Evolutionary conservation across 176 grass and related monocot species (phyloP).

Genomic region (Musa schizocarpa): DNA sequence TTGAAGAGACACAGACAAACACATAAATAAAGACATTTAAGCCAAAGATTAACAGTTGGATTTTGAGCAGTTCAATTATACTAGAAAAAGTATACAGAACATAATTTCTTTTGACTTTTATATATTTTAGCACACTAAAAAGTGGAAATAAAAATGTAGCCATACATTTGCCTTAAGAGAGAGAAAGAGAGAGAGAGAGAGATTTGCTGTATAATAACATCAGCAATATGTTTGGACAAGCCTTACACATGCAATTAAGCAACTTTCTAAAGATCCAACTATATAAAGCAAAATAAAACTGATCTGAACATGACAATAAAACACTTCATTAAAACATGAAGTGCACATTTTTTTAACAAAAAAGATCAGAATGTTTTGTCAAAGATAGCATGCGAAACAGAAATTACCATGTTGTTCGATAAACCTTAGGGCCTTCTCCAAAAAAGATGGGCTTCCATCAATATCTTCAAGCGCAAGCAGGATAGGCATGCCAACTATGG

Average conservation of each 20-base stretch:
- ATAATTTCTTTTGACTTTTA: neutral
- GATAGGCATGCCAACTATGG: slow-evolving; percentile 50
- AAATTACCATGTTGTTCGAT: slow-evolving; percentile 84
- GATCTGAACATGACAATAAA: neutral
- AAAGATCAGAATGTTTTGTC: neutral
- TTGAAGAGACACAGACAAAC: slow-evolving; percentile 7
- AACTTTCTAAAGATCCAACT: neutral
- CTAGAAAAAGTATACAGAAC: neutral
- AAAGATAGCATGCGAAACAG: slow-evolving; percentile 14
- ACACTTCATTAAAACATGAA: neutral
- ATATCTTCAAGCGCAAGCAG: slow-evolving; percentile 63
- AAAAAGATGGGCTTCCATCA: slow-evolving; percentile 79
- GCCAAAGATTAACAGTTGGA: neutral
- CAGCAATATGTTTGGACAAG: neutral
- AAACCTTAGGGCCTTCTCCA: slow-evolving; percentile 90
- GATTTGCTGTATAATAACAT: neutral
- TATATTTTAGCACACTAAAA: neutral
- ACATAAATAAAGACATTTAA: neutral
- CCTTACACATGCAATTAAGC: neutral
- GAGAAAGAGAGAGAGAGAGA: neutral
- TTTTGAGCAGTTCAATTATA: neutral
- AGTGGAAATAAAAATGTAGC: neutral
- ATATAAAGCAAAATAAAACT: neutral
- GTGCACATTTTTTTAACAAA: neutral
- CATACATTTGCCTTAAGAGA: neutral